A percentile compares a stretch with the other conserved stretches of the same genome.
These are phyloP conservation scores for Pythium dissotocum DNA, from an alignment of 352 stramenopile species.

Conservation along the genomic window DNA sequence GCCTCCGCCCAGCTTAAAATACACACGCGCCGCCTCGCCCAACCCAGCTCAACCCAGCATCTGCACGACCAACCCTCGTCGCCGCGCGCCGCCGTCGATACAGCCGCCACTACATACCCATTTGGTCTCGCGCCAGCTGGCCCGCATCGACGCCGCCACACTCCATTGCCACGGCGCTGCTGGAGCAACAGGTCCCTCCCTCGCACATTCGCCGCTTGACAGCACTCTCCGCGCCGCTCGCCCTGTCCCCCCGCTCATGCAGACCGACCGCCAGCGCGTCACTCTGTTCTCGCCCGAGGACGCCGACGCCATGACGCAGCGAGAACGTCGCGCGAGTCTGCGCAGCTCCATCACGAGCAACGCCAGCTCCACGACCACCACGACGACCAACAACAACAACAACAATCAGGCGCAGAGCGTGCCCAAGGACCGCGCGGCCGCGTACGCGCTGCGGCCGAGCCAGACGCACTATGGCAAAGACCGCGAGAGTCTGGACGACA, in stretches of 20 bases:
- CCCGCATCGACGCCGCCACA: background rate
- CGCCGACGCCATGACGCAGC: constrained; percentile 67
- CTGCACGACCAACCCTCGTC: background rate
- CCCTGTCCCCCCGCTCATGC: background rate
- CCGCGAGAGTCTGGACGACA: constrained; percentile 52
- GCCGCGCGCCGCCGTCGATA: background rate
- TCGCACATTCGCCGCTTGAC: background rate
- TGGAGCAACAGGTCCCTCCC: background rate
- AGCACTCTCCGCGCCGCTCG: background rate
- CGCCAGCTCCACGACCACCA: constrained; percentile 9
- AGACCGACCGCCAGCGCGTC: constrained; percentile 53
- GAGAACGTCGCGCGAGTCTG: constrained; percentile 51
- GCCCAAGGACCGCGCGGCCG: constrained; percentile 31
- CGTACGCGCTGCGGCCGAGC: constrained; percentile 61
- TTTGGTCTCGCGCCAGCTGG: constrained; percentile 5
- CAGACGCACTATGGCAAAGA: constrained; percentile 61
- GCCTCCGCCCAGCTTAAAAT: constrained; percentile 1
- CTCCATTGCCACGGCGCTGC: background rate
- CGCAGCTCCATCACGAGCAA: constrained; percentile 23
- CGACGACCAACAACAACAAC: background rate
- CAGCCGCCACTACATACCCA: constrained; percentile 7
- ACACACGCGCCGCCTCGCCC: background rate
- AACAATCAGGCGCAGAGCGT: constrained; percentile 7
- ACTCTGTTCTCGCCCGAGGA: constrained; percentile 74
- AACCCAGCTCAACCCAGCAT: background rate